Base-by-base conservation (phyloP, 305 asterid genomes). In the Fraxinus paxiana region DNA sequence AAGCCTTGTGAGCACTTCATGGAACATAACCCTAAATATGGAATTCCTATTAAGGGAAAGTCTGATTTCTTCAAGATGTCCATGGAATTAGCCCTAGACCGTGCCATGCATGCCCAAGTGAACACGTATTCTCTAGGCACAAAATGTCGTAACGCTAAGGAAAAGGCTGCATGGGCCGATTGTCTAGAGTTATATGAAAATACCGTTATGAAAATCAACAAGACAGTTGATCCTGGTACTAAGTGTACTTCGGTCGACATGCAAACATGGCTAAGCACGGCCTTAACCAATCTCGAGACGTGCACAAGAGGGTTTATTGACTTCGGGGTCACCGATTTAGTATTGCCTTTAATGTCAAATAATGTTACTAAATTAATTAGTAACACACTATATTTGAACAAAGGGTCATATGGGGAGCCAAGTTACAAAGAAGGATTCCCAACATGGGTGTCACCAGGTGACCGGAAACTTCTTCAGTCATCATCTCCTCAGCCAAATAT, bases 181-280 rank as follows among this genome's bases (percentile, higher is more conserved):
- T 43, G 54, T 43, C 54, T 43, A 43, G 54, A 43, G 54, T 43
- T 43, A 12, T 12, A 43, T 43, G 54, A 43, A 43, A 10, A 83
- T 51, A 86, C 93, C 5, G 79, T 92, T 9, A 84, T n/a, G 0
- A 82, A 78, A 2, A 76, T 96, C 5, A 43, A 43, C 87, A 85
- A 70, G 2, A 91, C 93, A 0, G 82, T 85, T 1, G 91, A 89
- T 77, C 92, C 93, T 0, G 15, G 38, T 80, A 72, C 77, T 0
- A 86, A 87, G n/a, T 43, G 54, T 43, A 43, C 17, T 43, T 43
- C 86, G 0, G 70, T 24, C 18, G 98, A 95, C 48, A 89, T 87
- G 0, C 98, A 95, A 65, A 89, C 97, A 8, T 92, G 97, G 98
- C 85, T 95, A 5, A 95, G 98, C 86, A 72, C 98, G 0, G 97